Conservation (phyloP, 2,329 filamentous ascomycete genomes). For the Xylariaceae sp. region DNA sequence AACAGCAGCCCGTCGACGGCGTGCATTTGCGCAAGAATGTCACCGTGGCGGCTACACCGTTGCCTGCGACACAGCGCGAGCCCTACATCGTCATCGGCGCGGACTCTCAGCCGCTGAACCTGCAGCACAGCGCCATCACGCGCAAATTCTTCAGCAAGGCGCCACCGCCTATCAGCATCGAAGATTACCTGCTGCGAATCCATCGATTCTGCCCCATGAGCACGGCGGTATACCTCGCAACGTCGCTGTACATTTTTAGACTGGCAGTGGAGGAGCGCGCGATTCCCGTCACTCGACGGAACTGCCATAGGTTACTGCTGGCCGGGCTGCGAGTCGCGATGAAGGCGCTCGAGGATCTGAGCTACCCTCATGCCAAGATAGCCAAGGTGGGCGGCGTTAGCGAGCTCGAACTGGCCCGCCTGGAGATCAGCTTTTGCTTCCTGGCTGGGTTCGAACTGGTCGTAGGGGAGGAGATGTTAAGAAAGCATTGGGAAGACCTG, state of each 20-base stretch:
- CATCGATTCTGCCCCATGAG: conserved; percentile 93
- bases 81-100: conserved; percentile 62
- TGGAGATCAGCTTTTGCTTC: conserved; percentile 89
- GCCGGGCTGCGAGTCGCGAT: conserved; percentile 83
- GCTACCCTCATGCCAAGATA: conserved; percentile 78
- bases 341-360: conserved; percentile 91
- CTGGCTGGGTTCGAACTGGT: conserved; percentile 78
- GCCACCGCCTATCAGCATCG: conserved; percentile 75
- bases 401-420: conserved; percentile 70
- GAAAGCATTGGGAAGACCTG: conserved; percentile 64
- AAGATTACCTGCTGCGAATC: conserved; percentile 80
- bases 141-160: conserved; percentile 91
- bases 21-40: conserved; percentile 42
- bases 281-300: conserved; percentile 76
- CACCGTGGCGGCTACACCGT: conserved; percentile 21
- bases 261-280: conserved; percentile 73
- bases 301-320: conserved; percentile 80
- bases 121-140: conserved; percentile 81
- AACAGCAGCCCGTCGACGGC: conserved; percentile 48
- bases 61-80: conserved; percentile 29
- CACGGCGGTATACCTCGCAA: conserved; percentile 86
- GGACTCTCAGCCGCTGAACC: conserved; percentile 66
- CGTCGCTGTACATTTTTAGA: conserved; percentile 81
- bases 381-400: conserved; percentile 86
- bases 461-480: conserved; percentile 56